Evolutionary conservation across 164 flowering plant species (phyloP), one percentile per base, ranked within the genome.

Genomic region (Santalum album): DNA sequence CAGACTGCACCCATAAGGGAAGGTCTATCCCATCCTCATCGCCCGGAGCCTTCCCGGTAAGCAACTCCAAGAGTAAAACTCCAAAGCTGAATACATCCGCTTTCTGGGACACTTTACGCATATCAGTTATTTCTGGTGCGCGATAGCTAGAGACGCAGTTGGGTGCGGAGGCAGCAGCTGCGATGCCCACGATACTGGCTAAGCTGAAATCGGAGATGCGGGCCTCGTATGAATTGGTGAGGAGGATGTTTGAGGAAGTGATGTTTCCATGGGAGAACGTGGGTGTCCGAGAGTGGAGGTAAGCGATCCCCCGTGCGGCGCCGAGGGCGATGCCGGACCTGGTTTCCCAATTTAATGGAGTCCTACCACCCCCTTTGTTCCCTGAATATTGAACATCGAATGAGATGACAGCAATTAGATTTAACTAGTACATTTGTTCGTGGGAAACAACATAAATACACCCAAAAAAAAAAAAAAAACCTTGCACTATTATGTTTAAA

Each of bases 61-160:
- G 69, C 57, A 89, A 77, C 73, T 89, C 96, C 59, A 89, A 68
- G 14, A 89, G 70, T 60, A 89, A 63, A n/a, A 89, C 87, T 0
- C 96, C 96, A 46, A 86, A 86, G 76, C 95, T 86, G 59, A 86
- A 88, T 12, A 88, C 84, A 62, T 88, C 96, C 18, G 94, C 88
- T 63, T 83, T 82, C 49, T 88, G 96, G 21, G 96, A 78, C 12
- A 84, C 79, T 51, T 65, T 82, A 15, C 83, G 78, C 23, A 89
- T 76, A 48, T 84, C 96, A 20, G 87, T 76, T 17, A 82, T 84
- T 61, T 89, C 96, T 2, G 96, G 96, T 18, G 96, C 96, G 1
- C 91, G 79, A 62, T 89, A 89, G 35, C 96, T 90, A 2, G 76
- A 72, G 11, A 72, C 77, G 1, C 89, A 66, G 51, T 70, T 74